Base-by-base conservation (phyloP, 805 yeast genomes). In the Phaffomyces antillensis region DNA sequence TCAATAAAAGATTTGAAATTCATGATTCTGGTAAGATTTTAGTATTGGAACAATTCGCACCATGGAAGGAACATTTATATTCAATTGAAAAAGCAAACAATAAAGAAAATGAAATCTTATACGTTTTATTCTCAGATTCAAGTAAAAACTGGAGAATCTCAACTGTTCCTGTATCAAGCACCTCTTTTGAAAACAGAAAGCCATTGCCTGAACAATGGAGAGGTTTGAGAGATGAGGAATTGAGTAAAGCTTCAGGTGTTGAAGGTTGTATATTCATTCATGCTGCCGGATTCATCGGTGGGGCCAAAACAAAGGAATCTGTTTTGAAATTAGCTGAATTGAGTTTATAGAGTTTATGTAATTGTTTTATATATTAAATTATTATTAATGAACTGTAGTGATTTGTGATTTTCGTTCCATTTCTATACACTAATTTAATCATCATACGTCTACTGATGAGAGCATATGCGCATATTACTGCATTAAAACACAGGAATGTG, bases 281-380 rank as follows among this genome's bases (percentile, higher is more conserved):
- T 57, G 96, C 98, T 37, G 86, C 96, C 36, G 98, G 99, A 0
- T 93, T 93, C 66, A 93, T 93, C 58, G 99, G 99, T 38, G 99
- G 99, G 43, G 87, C 91, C 45, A 73, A 80, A 59, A 75, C 95
- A 23, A 69, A 73, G 51, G 96, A 88, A 42, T 84, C 86, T 30
- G 97, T 83, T 13, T 61, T 88, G 46, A 65, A 77, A 58, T 73
- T 93, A 64, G 97, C 98, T 7, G 68, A 66, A 49, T 56, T 64
- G 59, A 65, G 70, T 39, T 49, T 68, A 41, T 57, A 55, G 43
- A 43, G n/a, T n/a, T n/a, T n/a, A n/a, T n/a, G n/a, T n/a, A n/a
- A n/a, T n/a, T n/a, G n/a, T n/a, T n/a, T n/a, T n/a, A n/a, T n/a
- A n/a, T n/a, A n/a, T n/a, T n/a, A n/a, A n/a, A n/a, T n/a, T n/a